Base-by-base conservation (phyloP, 148 eudicot species). In the Cornus suecica region DNA sequence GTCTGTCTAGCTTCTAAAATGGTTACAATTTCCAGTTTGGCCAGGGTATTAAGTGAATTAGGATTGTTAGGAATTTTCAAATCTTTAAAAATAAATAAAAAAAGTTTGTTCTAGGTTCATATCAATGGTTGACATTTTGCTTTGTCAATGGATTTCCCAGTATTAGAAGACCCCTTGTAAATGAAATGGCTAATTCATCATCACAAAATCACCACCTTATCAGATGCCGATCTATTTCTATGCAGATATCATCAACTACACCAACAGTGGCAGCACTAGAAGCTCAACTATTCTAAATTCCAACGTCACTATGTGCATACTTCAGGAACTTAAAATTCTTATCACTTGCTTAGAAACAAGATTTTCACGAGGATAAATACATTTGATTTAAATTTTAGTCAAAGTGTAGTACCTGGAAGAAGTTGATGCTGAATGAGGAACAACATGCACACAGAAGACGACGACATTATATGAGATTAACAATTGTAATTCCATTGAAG, bases 401-500 rank as follows among this genome's bases (percentile, higher is more conserved):
- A 71, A 45, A 42, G 61, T 13, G 54, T 6, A 41, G 27, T 84
- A 90, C 93, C 93, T 86, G 52, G 76, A 88, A 90, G 74, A 90
- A 90, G 24, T 77, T 82, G 82, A 86, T 79, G 86, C 93, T 90
- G 93, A 68, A 77, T 63, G 52, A 30, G 23, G 16, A 74, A 70
- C 77, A 30, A 78, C 11, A 78, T 68, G 64, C 48, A 87, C 29
- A 73, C 23, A 56, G n/a, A 56, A 82, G 58, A 13, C 79, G 64
- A n/a, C 18, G 51, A 60, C 31, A 76, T 30, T 20, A 61, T 68
- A 31, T 25, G 23, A 76, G 62, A 76, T 8, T 56, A 54, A 20
- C 45, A 67, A 29, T 24, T 29, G 26, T 71, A 65, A 68, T 78
- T n/a, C 67, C 37, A 69, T 7, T n/a, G 14, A 69, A 15, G 13